Percentiles rank a stretch among this genome's conserved stretches.
phyloP scores from a whole-genome alignment of 2,329 filamentous ascomycete species.

The Aureobasidium namibiae region DNA sequence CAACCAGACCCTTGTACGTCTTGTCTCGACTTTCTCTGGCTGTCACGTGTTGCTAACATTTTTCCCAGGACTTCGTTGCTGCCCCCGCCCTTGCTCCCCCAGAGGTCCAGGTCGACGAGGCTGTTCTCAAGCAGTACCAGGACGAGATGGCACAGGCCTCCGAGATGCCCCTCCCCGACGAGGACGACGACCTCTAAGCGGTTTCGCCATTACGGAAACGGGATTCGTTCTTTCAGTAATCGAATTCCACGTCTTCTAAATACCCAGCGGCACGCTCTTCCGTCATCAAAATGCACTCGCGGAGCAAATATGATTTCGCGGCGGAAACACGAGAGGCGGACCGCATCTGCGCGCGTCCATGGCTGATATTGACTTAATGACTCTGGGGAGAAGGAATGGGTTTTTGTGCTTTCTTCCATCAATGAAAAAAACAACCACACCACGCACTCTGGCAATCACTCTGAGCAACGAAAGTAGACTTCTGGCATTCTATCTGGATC shows the following conservation, averaged over 20 bases:
- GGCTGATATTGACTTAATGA: constrained; percentile 6
- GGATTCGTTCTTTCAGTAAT: neutral
- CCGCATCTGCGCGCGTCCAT: constrained; percentile 7
- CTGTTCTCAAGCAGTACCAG: constrained; percentile 71
- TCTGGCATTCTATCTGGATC: constrained; percentile 10
- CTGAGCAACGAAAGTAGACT: constrained; percentile 2
- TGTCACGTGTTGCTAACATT: constrained; percentile 20
- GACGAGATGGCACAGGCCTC: constrained; percentile 81
- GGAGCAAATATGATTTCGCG: neutral
- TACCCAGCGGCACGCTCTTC: constrained; percentile 4
- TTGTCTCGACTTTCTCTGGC: too few relatives aligned
- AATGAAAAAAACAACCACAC: constrained; percentile 7
- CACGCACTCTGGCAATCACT: neutral
- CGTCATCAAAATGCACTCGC: constrained; percentile 4
- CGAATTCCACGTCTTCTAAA: neutral
- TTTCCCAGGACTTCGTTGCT: constrained; percentile 80
- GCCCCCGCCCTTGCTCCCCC: constrained; percentile 90
- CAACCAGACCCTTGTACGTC: constrained; percentile 72
- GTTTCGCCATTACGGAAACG: neutral
- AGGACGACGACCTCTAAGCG: constrained; percentile 63
- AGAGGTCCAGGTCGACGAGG: constrained; percentile 80
- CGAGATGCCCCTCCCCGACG: constrained; percentile 79
- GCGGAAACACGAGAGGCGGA: neutral
- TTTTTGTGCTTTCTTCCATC: constrained; percentile 12
- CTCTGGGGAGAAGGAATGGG: constrained; percentile 1